phyloP scores from a whole-genome alignment of 805 yeast species.

The Sugiyamaella floridensis region DNA sequence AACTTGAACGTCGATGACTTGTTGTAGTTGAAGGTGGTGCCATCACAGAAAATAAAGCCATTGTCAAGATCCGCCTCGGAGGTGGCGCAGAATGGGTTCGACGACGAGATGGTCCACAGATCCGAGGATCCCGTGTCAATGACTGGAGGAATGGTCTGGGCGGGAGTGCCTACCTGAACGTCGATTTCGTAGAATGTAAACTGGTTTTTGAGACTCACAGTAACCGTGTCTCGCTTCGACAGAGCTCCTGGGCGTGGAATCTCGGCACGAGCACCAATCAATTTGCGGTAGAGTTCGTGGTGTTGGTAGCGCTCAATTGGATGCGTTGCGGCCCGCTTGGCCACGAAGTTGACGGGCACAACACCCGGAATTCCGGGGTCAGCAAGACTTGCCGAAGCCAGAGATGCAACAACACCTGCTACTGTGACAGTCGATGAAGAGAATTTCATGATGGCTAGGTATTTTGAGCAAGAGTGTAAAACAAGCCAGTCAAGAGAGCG shows the following conservation, averaged over 20 bases:
- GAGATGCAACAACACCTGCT: background rate
- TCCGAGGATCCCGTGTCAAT: conserved; percentile 77
- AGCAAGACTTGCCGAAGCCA: background rate
- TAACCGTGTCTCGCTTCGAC: conserved; percentile 8
- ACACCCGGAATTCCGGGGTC: conserved; percentile 5
- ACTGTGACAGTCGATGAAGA: background rate
- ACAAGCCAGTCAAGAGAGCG: no score
- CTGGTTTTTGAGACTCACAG: conserved; percentile 22
- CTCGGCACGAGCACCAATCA: background rate
- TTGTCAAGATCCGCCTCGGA: conserved; percentile 38
- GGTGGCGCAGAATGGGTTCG: conserved; percentile 39
- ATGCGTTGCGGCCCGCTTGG: conserved; percentile 8
- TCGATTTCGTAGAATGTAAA: conserved; percentile 26
- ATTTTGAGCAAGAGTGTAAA: no score
- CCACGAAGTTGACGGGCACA: conserved; percentile 12
- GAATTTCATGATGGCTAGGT: background rate
- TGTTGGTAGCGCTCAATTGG: conserved; percentile 14
- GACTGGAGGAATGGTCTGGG: conserved; percentile 45
- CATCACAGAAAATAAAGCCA: conserved; percentile 31
- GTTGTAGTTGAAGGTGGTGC: conserved; percentile 27
- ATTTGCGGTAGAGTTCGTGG: background rate
- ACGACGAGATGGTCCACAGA: conserved; percentile 51
- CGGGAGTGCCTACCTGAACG: conserved; percentile 47
- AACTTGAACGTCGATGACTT: conserved; percentile 26
- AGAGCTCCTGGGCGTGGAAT: background rate